Percentiles rank a stretch among this genome's conserved stretches.
These are phyloP conservation scores for Gentiana dahurica DNA, from an alignment of 257 asterid species.

Conservation along the genomic window DNA sequence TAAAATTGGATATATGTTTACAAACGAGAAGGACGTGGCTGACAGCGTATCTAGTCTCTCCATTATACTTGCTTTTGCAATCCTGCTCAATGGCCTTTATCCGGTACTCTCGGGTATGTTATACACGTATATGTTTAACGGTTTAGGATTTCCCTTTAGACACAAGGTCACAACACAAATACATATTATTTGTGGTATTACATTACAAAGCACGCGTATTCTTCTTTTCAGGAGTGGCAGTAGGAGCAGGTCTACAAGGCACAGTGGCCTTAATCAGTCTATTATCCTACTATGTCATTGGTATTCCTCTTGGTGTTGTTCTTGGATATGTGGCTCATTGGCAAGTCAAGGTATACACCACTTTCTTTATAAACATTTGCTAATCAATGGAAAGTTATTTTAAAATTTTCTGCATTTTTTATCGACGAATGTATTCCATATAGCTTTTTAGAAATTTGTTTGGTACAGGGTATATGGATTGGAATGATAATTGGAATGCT, in stretches of 20 bases:
- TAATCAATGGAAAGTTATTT: too few species aligned
- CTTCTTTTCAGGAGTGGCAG: conserved; percentile 55
- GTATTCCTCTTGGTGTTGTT: conserved; percentile 52
- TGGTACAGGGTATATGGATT: conserved; percentile 60
- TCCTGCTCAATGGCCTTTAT: conserved; percentile 56
- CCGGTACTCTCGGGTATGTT: conserved; percentile 62
- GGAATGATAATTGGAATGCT: conserved; percentile 68
- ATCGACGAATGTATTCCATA: too few species aligned
- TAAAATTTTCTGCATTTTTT: too few species aligned
- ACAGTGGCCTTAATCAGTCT: conserved; percentile 62
- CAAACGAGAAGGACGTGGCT: conserved; percentile 35
- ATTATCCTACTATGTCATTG: conserved; percentile 54
- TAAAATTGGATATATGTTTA: conserved; percentile 48
- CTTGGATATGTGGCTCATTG: conserved; percentile 57
- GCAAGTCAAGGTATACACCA: conserved; percentile 42
- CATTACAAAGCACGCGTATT: too few species aligned
- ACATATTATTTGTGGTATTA: too few species aligned
- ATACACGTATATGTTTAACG: too few species aligned
- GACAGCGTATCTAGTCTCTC: conserved; percentile 45
- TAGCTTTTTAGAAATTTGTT: too few species aligned
- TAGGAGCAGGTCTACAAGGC: conserved; percentile 75
- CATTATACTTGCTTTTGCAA: conserved; percentile 41
- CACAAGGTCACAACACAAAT: too few species aligned
- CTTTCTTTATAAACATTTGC: too few species aligned
- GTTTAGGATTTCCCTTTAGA: too few species aligned